Evolutionary conservation across 2,329 filamentous ascomycete genomes (phyloP).

Genomic region (Chrysoporthe deuterocubensis): DNA sequence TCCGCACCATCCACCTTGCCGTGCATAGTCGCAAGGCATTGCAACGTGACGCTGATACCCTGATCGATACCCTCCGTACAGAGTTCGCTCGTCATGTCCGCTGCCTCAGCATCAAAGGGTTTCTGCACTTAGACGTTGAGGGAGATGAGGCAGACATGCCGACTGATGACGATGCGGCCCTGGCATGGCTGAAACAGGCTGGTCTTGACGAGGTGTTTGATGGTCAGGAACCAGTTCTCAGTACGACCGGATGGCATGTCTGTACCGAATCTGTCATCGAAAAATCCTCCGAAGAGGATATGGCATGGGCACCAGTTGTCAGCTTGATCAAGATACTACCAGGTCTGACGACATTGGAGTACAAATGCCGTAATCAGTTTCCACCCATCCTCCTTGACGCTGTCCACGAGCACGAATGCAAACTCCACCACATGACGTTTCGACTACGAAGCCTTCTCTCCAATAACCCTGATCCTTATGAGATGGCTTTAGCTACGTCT

Average conservation of each 20-base stretch:
- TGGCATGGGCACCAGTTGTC: conserved; percentile 16
- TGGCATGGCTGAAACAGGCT: background rate
- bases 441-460: conserved; percentile 4
- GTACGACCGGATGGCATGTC: background rate
- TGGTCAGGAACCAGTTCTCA: background rate
- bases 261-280: background rate
- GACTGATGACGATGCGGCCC: background rate
- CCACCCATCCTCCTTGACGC: conserved; percentile 13
- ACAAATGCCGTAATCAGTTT: conserved; percentile 19
- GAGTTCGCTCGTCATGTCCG: conserved; percentile 9
- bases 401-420: conserved; percentile 18
- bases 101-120: conserved; percentile 3
- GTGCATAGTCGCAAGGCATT: background rate
- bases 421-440: conserved; percentile 17
- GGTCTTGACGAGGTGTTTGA: background rate
- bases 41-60: conserved; percentile 10
- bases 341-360: conserved; percentile 3
- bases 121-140: background rate
- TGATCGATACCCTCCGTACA: background rate
- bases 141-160: background rate
- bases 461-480: conserved; percentile 1
- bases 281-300: background rate
- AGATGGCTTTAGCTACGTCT: conserved; percentile 15
- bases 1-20: background rate
- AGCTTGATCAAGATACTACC: conserved; percentile 6